Evolutionary conservation across 352 stramenopile genomes (phyloP).

Genomic region (Phytophthora brassicae): DNA sequence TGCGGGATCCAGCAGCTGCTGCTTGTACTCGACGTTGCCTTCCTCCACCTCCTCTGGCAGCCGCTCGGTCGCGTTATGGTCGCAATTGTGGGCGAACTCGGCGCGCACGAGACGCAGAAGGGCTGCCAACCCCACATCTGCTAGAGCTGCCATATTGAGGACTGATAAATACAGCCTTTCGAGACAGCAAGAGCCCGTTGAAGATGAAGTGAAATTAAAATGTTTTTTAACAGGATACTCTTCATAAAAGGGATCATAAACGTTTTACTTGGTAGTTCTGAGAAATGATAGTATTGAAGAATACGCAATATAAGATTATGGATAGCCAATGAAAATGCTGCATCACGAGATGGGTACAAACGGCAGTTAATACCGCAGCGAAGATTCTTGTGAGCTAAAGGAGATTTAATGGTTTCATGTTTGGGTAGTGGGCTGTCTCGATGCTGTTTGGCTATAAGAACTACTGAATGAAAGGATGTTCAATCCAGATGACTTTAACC

Average conservation of each 20-base stretch:
- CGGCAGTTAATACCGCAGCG: not conserved
- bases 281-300: not conserved
- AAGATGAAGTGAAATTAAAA: not conserved
- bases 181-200: too few species aligned
- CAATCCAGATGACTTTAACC: too few species aligned
- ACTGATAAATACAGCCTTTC: slow-evolving; percentile 2
- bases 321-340: not conserved
- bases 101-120: slow-evolving; percentile 22
- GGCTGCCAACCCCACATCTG: slow-evolving; percentile 27
- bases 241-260: not conserved
- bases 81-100: slow-evolving; percentile 20
- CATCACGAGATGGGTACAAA: not conserved
- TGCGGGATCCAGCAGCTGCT: slow-evolving; percentile 75
- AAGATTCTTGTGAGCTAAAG: not conserved
- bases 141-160: slow-evolving; percentile 17
- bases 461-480: not conserved
- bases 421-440: not conserved
- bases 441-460: not conserved
- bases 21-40: slow-evolving; percentile 92
- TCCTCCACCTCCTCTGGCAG: slow-evolving; percentile 85
- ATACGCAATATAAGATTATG: not conserved
- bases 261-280: too few species aligned
- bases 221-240: not conserved
- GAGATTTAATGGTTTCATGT: not conserved
- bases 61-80: not conserved